Conservation (phyloP, 1,139 yeast genomes). For the Saccharomyces pastorianus region DNA sequence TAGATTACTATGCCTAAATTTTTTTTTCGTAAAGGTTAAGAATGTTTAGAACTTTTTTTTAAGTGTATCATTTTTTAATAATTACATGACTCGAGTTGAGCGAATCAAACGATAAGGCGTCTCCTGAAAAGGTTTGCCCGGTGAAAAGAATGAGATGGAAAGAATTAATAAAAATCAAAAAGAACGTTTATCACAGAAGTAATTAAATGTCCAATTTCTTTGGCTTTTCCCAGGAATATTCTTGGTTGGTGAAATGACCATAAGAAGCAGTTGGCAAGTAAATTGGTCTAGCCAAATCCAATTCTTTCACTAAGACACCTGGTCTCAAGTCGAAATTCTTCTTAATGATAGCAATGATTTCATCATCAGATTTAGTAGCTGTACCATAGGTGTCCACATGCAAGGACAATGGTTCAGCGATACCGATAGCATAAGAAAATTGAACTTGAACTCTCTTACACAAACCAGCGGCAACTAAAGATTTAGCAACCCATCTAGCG, state of each 20-base stretch:
- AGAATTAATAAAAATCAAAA: background rate
- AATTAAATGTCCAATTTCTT: conserved; percentile 69
- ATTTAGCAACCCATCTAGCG: conserved; percentile 99
- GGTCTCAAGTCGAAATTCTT: conserved; percentile 98
- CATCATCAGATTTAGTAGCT: conserved; percentile 77
- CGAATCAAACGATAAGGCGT: conserved; percentile 11
- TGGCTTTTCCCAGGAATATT: conserved; percentile 97
- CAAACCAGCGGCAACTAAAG: conserved; percentile 86
- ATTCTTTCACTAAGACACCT: conserved; percentile 94
- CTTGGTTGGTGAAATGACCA: conserved; percentile 99
- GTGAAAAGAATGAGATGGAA: background rate
- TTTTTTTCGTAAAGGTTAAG: background rate
- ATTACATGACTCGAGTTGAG: conserved; percentile 17
- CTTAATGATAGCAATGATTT: conserved; percentile 82
- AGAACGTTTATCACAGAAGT: background rate
- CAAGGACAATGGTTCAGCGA: conserved; percentile 97
- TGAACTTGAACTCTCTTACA: conserved; percentile 97
- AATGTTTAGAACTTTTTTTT: background rate
- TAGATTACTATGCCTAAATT: conserved; percentile 2
- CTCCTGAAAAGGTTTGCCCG: background rate
- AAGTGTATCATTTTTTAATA: background rate
- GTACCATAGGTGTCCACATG: conserved; percentile 98
- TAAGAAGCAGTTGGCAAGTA: conserved; percentile 97
- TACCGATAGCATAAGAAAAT: conserved; percentile 99
- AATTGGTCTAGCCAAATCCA: conserved; percentile 97